Conservation (phyloP, 2,329 filamentous ascomycete genomes). For the Dactylellina sp. region DNA sequence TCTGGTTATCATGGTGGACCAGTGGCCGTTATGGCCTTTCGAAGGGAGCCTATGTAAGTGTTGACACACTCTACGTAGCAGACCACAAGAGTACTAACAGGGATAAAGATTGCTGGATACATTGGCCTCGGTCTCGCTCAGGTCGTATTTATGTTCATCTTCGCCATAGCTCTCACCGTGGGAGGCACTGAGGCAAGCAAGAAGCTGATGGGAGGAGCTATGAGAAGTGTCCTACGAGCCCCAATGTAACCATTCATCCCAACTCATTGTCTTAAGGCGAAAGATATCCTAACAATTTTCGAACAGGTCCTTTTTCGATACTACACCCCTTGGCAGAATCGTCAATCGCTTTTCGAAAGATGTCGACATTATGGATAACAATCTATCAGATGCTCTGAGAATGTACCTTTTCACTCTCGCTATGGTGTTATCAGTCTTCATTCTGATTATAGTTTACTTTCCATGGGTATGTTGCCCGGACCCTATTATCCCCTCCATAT, state of each 20-base stretch:
- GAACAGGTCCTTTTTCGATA: conserved; percentile 98
- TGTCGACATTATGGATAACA: conserved; percentile 96
- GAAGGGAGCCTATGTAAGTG: conserved; percentile 77
- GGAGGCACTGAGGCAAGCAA: conserved; percentile 85
- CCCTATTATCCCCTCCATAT: conserved; percentile 92
- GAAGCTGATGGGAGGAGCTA: conserved; percentile 81
- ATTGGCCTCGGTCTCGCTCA: conserved; percentile 78
- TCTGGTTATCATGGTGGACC: conserved; percentile 92
- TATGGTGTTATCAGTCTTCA: conserved; percentile 80
- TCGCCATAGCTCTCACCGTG: conserved; percentile 81
- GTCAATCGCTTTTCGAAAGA: conserved; percentile 97
- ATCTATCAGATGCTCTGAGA: conserved; percentile 91
- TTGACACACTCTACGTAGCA: neutral
- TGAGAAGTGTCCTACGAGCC: conserved; percentile 77
- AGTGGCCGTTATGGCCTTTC: conserved; percentile 68
- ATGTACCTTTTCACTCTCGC: conserved; percentile 92
- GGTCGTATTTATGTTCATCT: conserved; percentile 80
- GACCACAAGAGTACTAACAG: conserved; percentile 58
- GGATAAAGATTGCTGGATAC: conserved; percentile 71
- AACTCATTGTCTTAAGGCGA: conserved; percentile 59
- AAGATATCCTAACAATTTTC: conserved; percentile 70
- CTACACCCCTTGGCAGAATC: conserved; percentile 91
- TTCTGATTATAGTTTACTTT: conserved; percentile 83
- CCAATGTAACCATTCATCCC: conserved; percentile 66
- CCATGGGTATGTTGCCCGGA: conserved; percentile 86